phyloP scores from a whole-genome alignment of 2,329 filamentous ascomycete species.

The Epichloe coenophiala region DNA sequence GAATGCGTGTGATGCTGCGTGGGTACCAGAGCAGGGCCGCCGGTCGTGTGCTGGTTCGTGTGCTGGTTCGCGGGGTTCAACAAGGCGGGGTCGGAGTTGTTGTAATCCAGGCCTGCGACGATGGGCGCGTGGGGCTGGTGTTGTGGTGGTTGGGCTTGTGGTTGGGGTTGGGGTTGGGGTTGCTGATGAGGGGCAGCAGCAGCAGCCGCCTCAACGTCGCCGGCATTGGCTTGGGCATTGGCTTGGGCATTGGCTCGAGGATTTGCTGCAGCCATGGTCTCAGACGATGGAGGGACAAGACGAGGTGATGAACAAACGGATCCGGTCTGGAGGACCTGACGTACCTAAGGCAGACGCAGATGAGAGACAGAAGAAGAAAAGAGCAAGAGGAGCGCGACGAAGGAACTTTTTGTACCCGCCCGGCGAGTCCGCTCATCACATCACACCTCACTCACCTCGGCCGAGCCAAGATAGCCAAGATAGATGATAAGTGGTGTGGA shows the following conservation, averaged over 20 bases:
- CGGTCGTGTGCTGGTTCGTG: no score
- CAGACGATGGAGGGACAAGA: not conserved
- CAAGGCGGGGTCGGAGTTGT: slow-evolving; percentile 19
- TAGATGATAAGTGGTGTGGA: no score
- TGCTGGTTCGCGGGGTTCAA: slow-evolving; percentile 22
- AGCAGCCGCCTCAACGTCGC: not conserved
- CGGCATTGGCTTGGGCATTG: no score
- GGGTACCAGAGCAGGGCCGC: no score
- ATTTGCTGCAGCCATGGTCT: no score
- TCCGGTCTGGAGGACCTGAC: slow-evolving; percentile 3
- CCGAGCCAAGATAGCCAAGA: not conserved
- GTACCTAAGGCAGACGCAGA: not conserved
- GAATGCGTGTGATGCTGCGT: no score
- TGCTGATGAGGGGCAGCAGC: not conserved
- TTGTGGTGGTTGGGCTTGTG: no score
- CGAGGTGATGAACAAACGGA: not conserved
- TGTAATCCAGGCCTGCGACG: slow-evolving; percentile 12
- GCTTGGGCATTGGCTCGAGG: no score
- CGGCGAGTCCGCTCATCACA: not conserved
- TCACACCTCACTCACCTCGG: not conserved
- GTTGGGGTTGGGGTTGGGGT: not conserved
- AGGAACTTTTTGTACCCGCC: slow-evolving; percentile 5
- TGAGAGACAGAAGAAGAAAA: no score
- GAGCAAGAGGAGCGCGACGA: not conserved
- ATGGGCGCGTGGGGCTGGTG: slow-evolving; percentile 2